phyloP scores from a whole-genome alignment of 352 stramenopile species.

The Plasmopara muralis region DNA sequence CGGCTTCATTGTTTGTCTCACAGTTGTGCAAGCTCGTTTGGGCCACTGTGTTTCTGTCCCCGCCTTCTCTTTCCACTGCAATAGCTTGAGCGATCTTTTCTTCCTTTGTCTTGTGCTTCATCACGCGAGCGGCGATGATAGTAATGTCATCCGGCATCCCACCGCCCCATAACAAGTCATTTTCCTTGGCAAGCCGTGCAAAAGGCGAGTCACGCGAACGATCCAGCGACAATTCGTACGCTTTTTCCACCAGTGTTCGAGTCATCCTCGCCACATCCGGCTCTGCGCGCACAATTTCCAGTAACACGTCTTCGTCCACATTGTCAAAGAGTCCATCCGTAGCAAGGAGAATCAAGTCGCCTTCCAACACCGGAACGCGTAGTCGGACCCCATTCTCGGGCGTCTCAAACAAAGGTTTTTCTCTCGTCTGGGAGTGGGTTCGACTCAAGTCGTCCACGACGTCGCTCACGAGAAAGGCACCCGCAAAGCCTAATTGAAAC shows the following conservation, averaged over 20 bases:
- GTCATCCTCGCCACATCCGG: conserved; percentile 67
- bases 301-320: conserved; percentile 77
- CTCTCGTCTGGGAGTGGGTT: conserved; percentile 46
- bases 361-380: conserved; percentile 88
- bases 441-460: conserved; percentile 42
- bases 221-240: conserved; percentile 91
- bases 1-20: too few relatives aligned
- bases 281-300: conserved; percentile 63
- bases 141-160: conserved; percentile 90
- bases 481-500: conserved; percentile 84
- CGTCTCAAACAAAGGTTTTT: conserved; percentile 86
- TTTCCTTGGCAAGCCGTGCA: conserved; percentile 95
- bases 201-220: conserved; percentile 91
- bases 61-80: conserved; percentile 8
- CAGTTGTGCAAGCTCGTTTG: too few relatives aligned
- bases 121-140: conserved; percentile 62
- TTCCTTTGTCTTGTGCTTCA: conserved; percentile 31
- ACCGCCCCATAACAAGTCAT: conserved; percentile 96
- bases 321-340: conserved; percentile 98
- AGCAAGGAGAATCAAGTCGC: conserved; percentile 94
- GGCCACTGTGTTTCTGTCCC: not conserved
- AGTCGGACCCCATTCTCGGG: conserved; percentile 88
- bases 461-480: conserved; percentile 37
- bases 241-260: conserved; percentile 73
- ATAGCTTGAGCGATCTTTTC: too few relatives aligned